phyloP scores from a whole-genome alignment of 2,329 filamentous ascomycete genomes.

The Hypoxylon rubiginosum region DNA sequence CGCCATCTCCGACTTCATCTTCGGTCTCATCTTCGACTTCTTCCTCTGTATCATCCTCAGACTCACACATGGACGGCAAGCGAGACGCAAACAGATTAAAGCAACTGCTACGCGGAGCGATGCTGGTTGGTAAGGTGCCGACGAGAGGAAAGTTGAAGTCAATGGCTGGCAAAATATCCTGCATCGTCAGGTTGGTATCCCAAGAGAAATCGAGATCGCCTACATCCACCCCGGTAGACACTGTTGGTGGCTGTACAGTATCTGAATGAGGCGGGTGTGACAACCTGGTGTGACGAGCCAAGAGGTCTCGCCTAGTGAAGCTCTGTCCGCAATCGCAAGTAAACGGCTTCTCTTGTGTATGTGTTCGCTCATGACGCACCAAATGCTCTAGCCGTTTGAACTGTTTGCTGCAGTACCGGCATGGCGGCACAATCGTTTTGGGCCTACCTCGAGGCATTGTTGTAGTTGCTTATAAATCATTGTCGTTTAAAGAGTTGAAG shows the following conservation, averaged over 20 bases:
- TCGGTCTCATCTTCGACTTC: slow-evolving; percentile 7
- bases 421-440: slow-evolving; percentile 39
- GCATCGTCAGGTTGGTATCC: slow-evolving; percentile 18
- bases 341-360: slow-evolving; percentile 53
- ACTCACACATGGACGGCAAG: slow-evolving; percentile 28
- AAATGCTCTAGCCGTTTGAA: slow-evolving; percentile 53
- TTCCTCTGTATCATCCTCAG: not conserved
- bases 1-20: slow-evolving; percentile 9
- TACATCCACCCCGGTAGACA: slow-evolving; percentile 11
- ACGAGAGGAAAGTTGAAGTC: slow-evolving; percentile 11
- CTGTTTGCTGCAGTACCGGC: slow-evolving; percentile 50
- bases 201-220: slow-evolving; percentile 29
- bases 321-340: slow-evolving; percentile 49
- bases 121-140: not conserved
- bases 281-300: slow-evolving; percentile 28
- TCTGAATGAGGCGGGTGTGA: slow-evolving; percentile 11
- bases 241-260: not conserved
- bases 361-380: slow-evolving; percentile 51
- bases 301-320: slow-evolving; percentile 49
- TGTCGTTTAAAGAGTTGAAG: not conserved
- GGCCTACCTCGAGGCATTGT: slow-evolving; percentile 35
- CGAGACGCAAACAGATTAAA: slow-evolving; percentile 31
- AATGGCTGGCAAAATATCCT: slow-evolving; percentile 28
- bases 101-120: slow-evolving; percentile 6
- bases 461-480: not conserved